phyloP scores from a whole-genome alignment of 768 basidiomycete species.

The Lactarius quietus region DNA sequence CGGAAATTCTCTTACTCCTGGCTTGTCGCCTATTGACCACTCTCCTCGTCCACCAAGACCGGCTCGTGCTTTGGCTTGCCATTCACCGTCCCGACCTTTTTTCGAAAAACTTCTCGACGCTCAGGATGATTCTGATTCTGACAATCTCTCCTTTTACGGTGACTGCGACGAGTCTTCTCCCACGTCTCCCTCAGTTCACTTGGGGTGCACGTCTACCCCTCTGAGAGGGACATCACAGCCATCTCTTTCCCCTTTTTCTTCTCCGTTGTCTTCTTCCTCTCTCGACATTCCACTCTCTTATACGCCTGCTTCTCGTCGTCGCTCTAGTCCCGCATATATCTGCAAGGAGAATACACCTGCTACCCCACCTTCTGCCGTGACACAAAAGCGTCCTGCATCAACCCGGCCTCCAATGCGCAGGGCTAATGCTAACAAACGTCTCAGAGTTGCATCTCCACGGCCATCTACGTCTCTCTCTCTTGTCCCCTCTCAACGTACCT shows the following conservation, averaged over 20 bases:
- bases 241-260: conserved; percentile 21
- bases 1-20: conserved; percentile 13
- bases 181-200: conserved; percentile 14
- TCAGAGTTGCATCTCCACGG: neutral
- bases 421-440: neutral
- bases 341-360: neutral
- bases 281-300: conserved; percentile 20
- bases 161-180: conserved; percentile 20
- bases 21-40: conserved; percentile 21
- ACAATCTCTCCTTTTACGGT: neutral
- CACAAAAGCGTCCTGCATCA: conserved; percentile 11
- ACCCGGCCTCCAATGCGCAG: neutral
- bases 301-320: neutral
- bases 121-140: conserved; percentile 21
- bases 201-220: conserved; percentile 23
- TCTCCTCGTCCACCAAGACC: conserved; percentile 14
- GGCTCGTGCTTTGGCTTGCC: neutral
- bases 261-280: conserved; percentile 21
- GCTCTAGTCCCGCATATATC: neutral
- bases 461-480: neutral
- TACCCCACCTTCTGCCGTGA: neutral
- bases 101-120: conserved; percentile 17
- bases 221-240: conserved; percentile 17
- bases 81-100: conserved; percentile 13
- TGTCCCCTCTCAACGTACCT: conserved; percentile 42